phyloP scores from a whole-genome alignment of 2,329 filamentous ascomycete genomes.

The Aspergillus sp. region DNA sequence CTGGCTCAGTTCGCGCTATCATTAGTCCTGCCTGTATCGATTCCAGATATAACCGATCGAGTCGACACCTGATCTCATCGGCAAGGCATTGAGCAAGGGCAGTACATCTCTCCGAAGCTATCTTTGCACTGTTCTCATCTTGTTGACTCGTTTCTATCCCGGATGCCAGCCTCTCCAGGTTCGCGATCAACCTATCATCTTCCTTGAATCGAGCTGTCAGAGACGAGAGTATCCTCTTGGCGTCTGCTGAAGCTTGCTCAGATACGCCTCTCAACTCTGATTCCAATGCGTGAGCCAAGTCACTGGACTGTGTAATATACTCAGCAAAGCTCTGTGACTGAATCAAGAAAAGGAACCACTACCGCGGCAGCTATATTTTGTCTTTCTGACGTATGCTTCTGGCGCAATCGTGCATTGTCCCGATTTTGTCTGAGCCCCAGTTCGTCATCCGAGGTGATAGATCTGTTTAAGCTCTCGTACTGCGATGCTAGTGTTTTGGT shows the following conservation, averaged over 20 bases:
- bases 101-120: constrained; percentile 30
- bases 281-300: constrained; percentile 38
- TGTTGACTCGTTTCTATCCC: constrained; percentile 32
- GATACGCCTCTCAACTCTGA: constrained; percentile 31
- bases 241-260: constrained; percentile 35
- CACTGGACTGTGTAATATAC: constrained; percentile 33
- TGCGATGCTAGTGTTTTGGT: constrained; percentile 35
- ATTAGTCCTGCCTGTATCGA: constrained; percentile 17
- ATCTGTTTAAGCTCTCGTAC: constrained; percentile 32
- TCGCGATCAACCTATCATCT: constrained; percentile 37
- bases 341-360: constrained; percentile 13
- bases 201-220: constrained; percentile 39
- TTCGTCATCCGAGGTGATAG: constrained; percentile 27
- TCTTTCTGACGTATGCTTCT: constrained; percentile 38
- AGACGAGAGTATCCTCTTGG: constrained; percentile 36
- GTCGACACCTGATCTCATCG: constrained; percentile 42
- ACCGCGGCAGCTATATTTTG: constrained; percentile 39
- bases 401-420: constrained; percentile 34
- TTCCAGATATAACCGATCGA: constrained; percentile 45
- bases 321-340: constrained; percentile 11
- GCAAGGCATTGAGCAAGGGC: constrained; percentile 36
- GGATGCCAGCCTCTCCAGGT: constrained; percentile 33
- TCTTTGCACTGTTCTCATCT: constrained; percentile 32
- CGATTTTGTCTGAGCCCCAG: constrained; percentile 27
- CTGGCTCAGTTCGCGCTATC: neutral